A percentile compares a stretch with the other conserved stretches of the same genome.
Conservation (phyloP, 495 filamentous ascomycete genomes). For the Diplogelasinospora grovesii region DNA sequence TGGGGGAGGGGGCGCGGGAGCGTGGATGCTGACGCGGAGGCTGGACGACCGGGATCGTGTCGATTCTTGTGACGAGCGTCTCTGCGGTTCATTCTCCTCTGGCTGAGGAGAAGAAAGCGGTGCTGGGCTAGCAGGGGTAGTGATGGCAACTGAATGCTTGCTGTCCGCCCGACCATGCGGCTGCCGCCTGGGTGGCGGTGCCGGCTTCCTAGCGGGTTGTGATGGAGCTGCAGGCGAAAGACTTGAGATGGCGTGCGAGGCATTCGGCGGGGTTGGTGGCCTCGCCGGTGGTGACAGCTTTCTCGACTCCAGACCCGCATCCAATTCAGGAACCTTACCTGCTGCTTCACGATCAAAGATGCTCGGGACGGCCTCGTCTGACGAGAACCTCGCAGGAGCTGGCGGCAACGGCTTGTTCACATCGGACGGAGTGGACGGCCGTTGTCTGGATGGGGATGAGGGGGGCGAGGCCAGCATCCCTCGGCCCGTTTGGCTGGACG, state of each 20-base stretch:
- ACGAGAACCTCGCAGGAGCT: constrained; percentile 35
- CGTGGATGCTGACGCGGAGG: constrained; percentile 25
- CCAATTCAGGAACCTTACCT: constrained; percentile 37
- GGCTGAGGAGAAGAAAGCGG: too few relatives aligned
- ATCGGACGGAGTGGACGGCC: constrained; percentile 28
- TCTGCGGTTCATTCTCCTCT: constrained; percentile 26
- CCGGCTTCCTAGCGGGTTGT: constrained; percentile 30
- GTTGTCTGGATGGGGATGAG: constrained; percentile 5
- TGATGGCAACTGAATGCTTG: constrained; percentile 19
- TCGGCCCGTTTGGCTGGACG: not conserved
- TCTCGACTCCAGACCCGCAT: constrained; percentile 21
- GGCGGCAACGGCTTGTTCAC: constrained; percentile 45
- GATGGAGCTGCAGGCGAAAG: constrained; percentile 5
- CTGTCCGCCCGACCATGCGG: constrained; percentile 35
- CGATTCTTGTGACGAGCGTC: constrained; percentile 39
- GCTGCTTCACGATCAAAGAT: constrained; percentile 39
- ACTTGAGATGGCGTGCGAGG: constrained; percentile 21
- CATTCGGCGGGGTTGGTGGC: constrained; percentile 26
- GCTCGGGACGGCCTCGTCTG: constrained; percentile 31
- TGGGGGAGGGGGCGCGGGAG: constrained; percentile 39
- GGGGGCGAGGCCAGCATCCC: not conserved
- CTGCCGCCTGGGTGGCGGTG: constrained; percentile 43
- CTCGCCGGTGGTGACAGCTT: constrained; percentile 20
- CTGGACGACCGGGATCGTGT: constrained; percentile 36
- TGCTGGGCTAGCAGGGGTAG: constrained; percentile 12